phyloP scores from a whole-genome alignment of 768 basidiomycete species.

The Boletus tomentosulus region DNA sequence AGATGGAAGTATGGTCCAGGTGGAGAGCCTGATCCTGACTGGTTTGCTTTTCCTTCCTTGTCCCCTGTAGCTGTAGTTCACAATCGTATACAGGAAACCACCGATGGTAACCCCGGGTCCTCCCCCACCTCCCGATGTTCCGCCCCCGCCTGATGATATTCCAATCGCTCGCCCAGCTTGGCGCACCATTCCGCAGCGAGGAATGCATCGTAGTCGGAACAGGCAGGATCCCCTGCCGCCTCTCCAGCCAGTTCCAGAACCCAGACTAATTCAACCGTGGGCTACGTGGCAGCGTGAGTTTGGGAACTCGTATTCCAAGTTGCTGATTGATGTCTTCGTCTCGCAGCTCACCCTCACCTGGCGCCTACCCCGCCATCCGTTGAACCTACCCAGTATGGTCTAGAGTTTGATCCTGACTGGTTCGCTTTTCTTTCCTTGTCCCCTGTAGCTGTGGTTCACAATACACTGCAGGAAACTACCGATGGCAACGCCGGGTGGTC shows the following conservation, averaged over 20 bases:
- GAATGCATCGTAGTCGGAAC: constrained; percentile 42
- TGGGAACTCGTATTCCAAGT: neutral
- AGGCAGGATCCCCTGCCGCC: constrained; percentile 30
- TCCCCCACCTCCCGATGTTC: constrained; percentile 39
- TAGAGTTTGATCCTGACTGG: constrained; percentile 88
- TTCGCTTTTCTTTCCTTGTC: constrained; percentile 21
- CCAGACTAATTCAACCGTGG: constrained; percentile 49
- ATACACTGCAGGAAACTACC: constrained; percentile 43
- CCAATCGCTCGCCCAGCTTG: constrained; percentile 51
- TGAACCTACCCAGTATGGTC: constrained; percentile 61
- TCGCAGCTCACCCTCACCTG: constrained; percentile 52
- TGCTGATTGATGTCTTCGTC: constrained; percentile 2
- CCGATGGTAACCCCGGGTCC: constrained; percentile 31
- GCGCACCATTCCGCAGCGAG: constrained; percentile 48
- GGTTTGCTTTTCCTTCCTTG: constrained; percentile 39
- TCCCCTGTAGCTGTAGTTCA: neutral
- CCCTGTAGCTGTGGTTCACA: neutral
- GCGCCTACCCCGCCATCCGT: constrained; percentile 59
- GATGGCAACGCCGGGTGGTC: constrained; percentile 28
- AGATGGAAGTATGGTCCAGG: constrained; percentile 79
- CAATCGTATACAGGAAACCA: constrained; percentile 38
- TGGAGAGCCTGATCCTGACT: constrained; percentile 81
- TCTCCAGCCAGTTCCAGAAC: constrained; percentile 34
- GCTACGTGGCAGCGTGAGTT: constrained; percentile 64
- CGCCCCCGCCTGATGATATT: constrained; percentile 42